A percentile compares a stretch with the other conserved stretches of the same genome.
phyloP scores from a whole-genome alignment of 306 rosid genomes.

The Medicago lupulina region DNA sequence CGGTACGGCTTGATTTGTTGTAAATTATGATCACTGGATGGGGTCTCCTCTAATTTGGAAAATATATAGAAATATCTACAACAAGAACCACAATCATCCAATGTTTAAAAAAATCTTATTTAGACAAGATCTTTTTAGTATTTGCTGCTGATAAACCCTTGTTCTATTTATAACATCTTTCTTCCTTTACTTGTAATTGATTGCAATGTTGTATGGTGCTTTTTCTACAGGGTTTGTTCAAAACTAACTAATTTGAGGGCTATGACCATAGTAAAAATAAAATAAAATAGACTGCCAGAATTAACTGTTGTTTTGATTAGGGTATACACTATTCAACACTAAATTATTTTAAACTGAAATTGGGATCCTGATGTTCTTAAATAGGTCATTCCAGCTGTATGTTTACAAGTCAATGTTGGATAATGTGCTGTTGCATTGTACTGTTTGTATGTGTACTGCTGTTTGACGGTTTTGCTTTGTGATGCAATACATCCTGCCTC shows the following conservation, averaged over 20 bases:
- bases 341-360: slow-evolving; percentile 15
- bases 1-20: slow-evolving; percentile 57
- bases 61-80: slow-evolving; percentile 6
- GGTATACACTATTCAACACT: slow-evolving; percentile 23
- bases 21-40: slow-evolving; percentile 4
- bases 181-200: not conserved
- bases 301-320: slow-evolving; percentile 33
- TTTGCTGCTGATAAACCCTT: slow-evolving; percentile 27
- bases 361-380: slow-evolving; percentile 26
- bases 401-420: slow-evolving; percentile 15
- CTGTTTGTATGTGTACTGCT: slow-evolving; percentile 18
- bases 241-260: slow-evolving; percentile 21
- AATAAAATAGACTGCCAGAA: not conserved
- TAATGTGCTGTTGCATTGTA: slow-evolving; percentile 25
- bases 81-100: slow-evolving; percentile 1
- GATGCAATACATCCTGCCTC: slow-evolving; percentile 27
- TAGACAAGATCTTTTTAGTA: slow-evolving; percentile 22
- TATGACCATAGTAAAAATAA: not conserved
- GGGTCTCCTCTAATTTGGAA: slow-evolving; percentile 26
- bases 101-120: not conserved
- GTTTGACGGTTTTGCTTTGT: slow-evolving; percentile 33
- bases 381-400: slow-evolving; percentile 22
- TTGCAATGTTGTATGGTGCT: slow-evolving; percentile 17
- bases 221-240: slow-evolving; percentile 5
- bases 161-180: slow-evolving; percentile 5